Evolutionary conservation across 2,329 filamentous ascomycete species (phyloP), one percentile per base, ranked within the genome.

Genomic region (Aspergillus tamarii): DNA sequence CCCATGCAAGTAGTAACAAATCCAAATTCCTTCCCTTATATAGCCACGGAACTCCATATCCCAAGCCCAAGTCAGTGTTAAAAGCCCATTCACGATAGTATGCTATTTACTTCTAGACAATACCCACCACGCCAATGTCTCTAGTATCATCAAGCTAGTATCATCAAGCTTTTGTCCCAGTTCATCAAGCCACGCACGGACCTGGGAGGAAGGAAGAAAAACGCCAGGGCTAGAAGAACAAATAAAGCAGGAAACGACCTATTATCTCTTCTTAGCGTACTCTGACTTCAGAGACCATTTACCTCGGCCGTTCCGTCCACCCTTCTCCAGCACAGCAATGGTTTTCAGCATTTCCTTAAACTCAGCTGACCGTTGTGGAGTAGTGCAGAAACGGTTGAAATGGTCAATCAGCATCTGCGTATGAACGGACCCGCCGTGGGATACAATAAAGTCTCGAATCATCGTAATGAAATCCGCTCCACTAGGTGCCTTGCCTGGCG

Each of bases 381-480:
- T 91, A 26, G 85, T 86, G 74, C 93, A 96, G 72, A 89, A 91
- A 16, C 87, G 87, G 77, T 94, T 92, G 77, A 97, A 98, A 73
- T 97, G 93, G 72, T 96, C 91, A 28, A 97, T 91, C 52, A 97
- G 79, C 83, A 93, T 89, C 80, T 96, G 93, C 48, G 91, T 94
- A 6, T 92, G 89, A 7, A 91, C 92, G 39, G 87, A 85, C 4
- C 93, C 93, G 11, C 91, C 91, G 61, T 96, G 93, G 28, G 87
- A 84, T 52, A 85, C 84, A 67, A 98, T 89, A 70, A 93, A 98
- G 48, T 90, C 87, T 45, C 89, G 88, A 62, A 97, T 96, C 82
- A 91, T 83, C 56, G 82, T 83, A 68, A 88, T 83, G 70, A 92
- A 92, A 64, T 92, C 89, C 64, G 84, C 87, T 0, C 84, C 84